Evolutionary conservation across 495 filamentous ascomycete genomes (phyloP).

Genomic region (Durotheca rogersii): DNA sequence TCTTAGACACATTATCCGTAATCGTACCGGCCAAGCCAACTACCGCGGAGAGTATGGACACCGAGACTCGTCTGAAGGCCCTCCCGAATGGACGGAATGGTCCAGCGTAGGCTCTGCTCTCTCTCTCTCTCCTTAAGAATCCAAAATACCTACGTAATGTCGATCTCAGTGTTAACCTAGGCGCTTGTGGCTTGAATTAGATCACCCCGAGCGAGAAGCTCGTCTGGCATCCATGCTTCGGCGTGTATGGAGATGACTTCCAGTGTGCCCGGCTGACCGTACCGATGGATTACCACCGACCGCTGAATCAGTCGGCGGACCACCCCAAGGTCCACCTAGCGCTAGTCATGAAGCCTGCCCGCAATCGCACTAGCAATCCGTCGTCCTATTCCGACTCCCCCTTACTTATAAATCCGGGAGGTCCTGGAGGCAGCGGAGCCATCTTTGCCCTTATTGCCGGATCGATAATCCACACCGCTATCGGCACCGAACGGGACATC

Average conservation of each 20-base stretch:
- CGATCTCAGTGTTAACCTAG: conserved; percentile 10
- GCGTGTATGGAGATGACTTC: conserved; percentile 32
- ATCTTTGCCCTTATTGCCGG: conserved; percentile 40
- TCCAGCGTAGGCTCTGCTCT: conserved; percentile 26
- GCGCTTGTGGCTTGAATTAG: conserved; percentile 25
- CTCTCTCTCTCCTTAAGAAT: too few species aligned
- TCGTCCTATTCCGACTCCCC: conserved; percentile 24
- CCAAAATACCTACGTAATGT: neutral
- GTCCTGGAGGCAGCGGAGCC: conserved; percentile 54
- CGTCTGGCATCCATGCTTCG: conserved; percentile 43
- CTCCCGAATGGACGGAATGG: conserved; percentile 37
- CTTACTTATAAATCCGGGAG: conserved; percentile 42
- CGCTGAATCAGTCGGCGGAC: conserved; percentile 35
- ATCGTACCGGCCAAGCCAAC: too few species aligned
- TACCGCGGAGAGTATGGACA: too few species aligned
- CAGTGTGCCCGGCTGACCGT: conserved; percentile 59
- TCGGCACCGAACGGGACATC: conserved; percentile 38
- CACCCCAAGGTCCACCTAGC: conserved; percentile 51
- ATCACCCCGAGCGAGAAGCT: conserved; percentile 48
- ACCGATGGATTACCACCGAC: conserved; percentile 57
- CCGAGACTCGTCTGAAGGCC: conserved; percentile 12
- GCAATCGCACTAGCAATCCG: conserved; percentile 51
- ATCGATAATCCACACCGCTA: conserved; percentile 43
- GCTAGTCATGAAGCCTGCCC: conserved; percentile 52
- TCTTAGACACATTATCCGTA: conserved; percentile 3